Percentiles rank a stretch among this genome's conserved stretches.
These are phyloP conservation scores for Globisporangium rhizosaccharum DNA, from an alignment of 352 stramenopile genomes.

Conservation along the genomic window DNA sequence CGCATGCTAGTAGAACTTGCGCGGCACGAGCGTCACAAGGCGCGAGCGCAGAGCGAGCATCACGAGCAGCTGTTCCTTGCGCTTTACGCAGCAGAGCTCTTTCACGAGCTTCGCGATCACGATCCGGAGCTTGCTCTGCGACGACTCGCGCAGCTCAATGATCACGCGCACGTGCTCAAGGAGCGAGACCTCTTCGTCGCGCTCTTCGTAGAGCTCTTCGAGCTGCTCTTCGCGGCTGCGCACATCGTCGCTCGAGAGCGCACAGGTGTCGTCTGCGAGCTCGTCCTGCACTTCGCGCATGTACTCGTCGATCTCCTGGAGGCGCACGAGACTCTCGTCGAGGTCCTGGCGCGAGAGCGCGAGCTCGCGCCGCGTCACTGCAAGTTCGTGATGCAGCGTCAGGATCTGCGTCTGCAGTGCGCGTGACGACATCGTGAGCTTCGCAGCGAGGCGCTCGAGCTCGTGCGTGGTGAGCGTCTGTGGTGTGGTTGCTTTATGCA, in stretches of 20 bases:
- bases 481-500: constrained; percentile 6
- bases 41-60: constrained; percentile 43
- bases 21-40: constrained; percentile 41
- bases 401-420: constrained; percentile 37
- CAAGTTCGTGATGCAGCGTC: constrained; percentile 29
- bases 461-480: constrained; percentile 13
- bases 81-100: constrained; percentile 34
- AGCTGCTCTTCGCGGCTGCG: constrained; percentile 40
- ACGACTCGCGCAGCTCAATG: constrained; percentile 36
- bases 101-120: constrained; percentile 35
- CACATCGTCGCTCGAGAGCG: constrained; percentile 14
- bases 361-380: constrained; percentile 29
- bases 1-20: constrained; percentile 26
- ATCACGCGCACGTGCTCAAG: constrained; percentile 46
- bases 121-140: constrained; percentile 31
- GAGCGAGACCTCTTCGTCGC: constrained; percentile 51
- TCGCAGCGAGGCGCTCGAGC: constrained; percentile 41
- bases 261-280: constrained; percentile 24
- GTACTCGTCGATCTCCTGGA: constrained; percentile 64
- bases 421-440: constrained; percentile 43
- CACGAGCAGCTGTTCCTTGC: constrained; percentile 46
- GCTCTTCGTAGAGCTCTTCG: constrained; percentile 53
- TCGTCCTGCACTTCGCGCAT: constrained; percentile 45
- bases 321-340: constrained; percentile 37
- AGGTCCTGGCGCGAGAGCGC: constrained; percentile 45